Evolutionary conservation across 148 eudicot species (phyloP).

Genomic region (Hydrangea macrophylla): DNA sequence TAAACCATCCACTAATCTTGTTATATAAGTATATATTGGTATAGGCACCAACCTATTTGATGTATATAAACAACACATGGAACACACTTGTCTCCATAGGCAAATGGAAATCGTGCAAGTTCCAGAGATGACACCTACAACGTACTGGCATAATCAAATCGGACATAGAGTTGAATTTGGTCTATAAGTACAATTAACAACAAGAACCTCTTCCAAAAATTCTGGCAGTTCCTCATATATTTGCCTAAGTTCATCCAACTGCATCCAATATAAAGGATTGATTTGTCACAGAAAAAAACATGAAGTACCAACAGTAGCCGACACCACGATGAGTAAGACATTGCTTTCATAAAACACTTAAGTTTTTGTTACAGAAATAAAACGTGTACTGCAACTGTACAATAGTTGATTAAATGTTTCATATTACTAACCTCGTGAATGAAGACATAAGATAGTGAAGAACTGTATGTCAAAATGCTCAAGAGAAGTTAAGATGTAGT

Average conservation of each 20-base stretch:
- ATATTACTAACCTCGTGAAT: too few relatives aligned
- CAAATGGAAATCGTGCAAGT: constrained; percentile 77
- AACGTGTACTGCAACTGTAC: not conserved
- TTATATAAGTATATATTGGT: not conserved
- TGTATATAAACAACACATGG: constrained; percentile 75
- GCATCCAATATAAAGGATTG: constrained; percentile 13
- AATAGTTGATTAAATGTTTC: too few relatives aligned
- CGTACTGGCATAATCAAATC: constrained; percentile 12
- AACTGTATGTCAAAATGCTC: not conserved
- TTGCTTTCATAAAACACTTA: not conserved
- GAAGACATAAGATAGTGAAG: too few relatives aligned
- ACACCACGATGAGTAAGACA: constrained; percentile 1
- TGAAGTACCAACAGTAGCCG: not conserved
- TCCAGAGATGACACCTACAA: constrained; percentile 80
- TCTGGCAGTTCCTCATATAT: constrained; percentile 94
- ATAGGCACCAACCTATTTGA: constrained; percentile 68
- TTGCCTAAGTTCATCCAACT: constrained; percentile 97
- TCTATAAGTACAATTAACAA: not conserved
- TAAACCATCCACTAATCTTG: not conserved
- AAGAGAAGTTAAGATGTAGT: not conserved
- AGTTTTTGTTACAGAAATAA: not conserved
- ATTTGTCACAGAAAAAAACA: constrained; percentile 11
- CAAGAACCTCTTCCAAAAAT: constrained; percentile 81
- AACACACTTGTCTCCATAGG: constrained; percentile 41
- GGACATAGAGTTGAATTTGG: not conserved